Evolutionary conservation across 2,329 filamentous ascomycete genomes (phyloP).

Genomic region (Eurotiales sp.): DNA sequence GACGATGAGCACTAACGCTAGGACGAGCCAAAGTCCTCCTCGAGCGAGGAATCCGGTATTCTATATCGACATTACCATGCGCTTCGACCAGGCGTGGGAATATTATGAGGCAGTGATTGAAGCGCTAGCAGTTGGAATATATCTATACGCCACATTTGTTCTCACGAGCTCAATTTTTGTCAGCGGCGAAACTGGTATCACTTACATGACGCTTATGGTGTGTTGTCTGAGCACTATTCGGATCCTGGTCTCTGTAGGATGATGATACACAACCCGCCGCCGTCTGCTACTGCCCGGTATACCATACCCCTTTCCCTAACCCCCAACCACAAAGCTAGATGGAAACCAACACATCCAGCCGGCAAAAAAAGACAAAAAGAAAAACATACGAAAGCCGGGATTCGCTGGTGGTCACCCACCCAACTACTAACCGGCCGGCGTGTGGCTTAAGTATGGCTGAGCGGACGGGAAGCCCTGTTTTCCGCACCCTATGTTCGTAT

Average conservation of each 20-base stretch:
- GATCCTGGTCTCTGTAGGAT: not conserved
- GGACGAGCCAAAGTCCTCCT: not conserved
- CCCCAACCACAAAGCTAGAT: too few species aligned
- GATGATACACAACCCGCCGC: too few species aligned
- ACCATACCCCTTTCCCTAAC: too few species aligned
- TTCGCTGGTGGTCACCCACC: too few species aligned
- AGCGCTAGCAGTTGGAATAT: not conserved
- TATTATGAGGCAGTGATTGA: constrained; percentile 1
- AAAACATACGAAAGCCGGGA: too few species aligned
- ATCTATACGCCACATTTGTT: constrained; percentile 2
- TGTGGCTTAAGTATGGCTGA: too few species aligned
- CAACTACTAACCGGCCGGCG: too few species aligned
- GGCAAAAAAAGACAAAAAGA: too few species aligned
- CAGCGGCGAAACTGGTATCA: not conserved
- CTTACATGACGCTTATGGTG: constrained; percentile 1
- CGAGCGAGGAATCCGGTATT: not conserved
- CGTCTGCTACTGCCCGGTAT: too few species aligned
- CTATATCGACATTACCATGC: constrained; percentile 1
- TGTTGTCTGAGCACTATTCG: not conserved
- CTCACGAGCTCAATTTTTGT: constrained; percentile 1
- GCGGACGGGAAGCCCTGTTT: too few species aligned
- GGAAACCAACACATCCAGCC: too few species aligned
- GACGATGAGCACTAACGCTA: not conserved
- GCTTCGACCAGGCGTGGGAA: not conserved
- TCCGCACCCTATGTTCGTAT: too few species aligned